Evolutionary conservation across 2,329 filamentous ascomycete species (phyloP), one percentile per base, ranked within the genome.

Genomic region (Calonectria hawksworthii): DNA sequence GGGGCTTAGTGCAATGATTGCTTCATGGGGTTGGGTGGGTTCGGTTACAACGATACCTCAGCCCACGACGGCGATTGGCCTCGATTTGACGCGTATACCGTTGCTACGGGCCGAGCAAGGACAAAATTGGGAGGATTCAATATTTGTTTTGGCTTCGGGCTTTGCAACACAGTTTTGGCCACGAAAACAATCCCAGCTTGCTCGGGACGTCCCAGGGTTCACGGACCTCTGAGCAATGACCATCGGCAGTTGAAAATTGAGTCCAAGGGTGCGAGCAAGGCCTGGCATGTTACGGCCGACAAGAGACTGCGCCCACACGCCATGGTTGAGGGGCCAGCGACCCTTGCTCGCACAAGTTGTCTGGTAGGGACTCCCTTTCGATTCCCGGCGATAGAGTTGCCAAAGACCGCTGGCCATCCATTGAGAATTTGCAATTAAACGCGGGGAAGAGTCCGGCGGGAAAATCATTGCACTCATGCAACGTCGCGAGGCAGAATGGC

Each of bases 211-310:
- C 36, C 56, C 56, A 63, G 56, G 36, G 56, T 38, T 63, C 56
- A 63, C 56, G 56, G 56, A 21, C 56, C 56, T 23, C 56, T 16
- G 36, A 63, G 56, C 56, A 28, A 63, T 63, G 34, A 28, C 34
- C 56, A 63, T 30, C 56, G 56, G 56, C 56, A 63, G 56, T 63
- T 63, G 56, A 63, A 63, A 63, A 63, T 41, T 63, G 3, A 41
- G 14, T 16, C n/a, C 56, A 63, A 63, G 56, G 56, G 56, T 63
- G 23, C 13, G n/a, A 4, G 44, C 10, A n/a, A 47, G n/a, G 18
- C 21, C 23, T 26, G 23, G 23, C 13, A 28, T 23, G 34, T 21
- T 63, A 28, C 56, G 21, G 16, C 32, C 32, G 30, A 59, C 32
- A n/a, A n/a, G 26, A 63, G 32, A 44, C 56, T 28, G 56, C 56